Evolutionary conservation across 257 asterid species (phyloP), one percentile per base, ranked within the genome.

Genomic region (Catharanthus roseus): DNA sequence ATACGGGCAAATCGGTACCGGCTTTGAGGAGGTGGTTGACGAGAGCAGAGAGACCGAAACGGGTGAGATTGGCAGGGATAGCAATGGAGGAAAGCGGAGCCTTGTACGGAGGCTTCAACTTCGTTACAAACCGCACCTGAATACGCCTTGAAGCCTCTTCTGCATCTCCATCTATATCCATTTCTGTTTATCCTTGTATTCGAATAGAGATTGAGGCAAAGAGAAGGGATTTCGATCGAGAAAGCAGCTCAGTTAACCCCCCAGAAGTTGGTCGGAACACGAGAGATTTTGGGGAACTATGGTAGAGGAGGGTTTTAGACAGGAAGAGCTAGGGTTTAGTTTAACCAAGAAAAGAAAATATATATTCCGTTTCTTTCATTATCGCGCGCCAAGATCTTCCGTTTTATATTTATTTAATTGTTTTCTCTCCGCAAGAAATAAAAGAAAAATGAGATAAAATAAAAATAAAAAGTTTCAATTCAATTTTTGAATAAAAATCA

Each of bases 121-220:
- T 89, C 69, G 97, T 91, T 1, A 85, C 76, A 75, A 91, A 91
- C 60, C 96, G 90, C 57, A 89, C 97, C 69, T 87, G 89, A 67
- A 91, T 80, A 51, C 92, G 87, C 79, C 85, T 81, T 62, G 84
- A 56, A 19, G 83, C 69, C 42, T 78, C 83, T 70, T 84, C 95
- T 45, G 28, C 75, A 6, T 79, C 83, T 18, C 81, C 88, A 62
- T 85, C 91, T 23, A 79, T 72, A 56, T 80, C 89, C 96, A 87
- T 88, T 55, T 39, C 34, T 18, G n/a, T 16, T 56, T 16, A 47
- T 62, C 67, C 24, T 19, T 33, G 12, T 21, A 21, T 34, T 23
- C 42, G 23, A 41, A 31, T 23, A 60, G 39, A 57, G 64, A 56
- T 12, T 56, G 21, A 57, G 28, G 39, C n/a, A 7, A 29, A 29